Percentiles rank a stretch among this genome's conserved stretches.
These are phyloP conservation scores for Zostera marina DNA, from an alignment of 116 monocot genomes.

Conservation along the genomic window DNA sequence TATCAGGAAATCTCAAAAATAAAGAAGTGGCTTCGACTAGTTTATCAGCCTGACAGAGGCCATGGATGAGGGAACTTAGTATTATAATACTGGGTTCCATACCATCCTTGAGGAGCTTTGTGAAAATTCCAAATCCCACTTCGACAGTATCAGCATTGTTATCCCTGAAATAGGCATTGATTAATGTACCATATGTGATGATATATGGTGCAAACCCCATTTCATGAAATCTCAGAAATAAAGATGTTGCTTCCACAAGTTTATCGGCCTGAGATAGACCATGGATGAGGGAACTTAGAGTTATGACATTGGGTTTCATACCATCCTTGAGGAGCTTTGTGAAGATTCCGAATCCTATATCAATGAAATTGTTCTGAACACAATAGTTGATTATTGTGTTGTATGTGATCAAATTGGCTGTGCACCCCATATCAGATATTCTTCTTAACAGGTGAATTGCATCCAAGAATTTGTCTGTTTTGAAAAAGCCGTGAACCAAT, in stretches of 20 bases:
- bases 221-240: neutral
- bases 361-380: neutral
- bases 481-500: conserved; percentile 16
- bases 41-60: neutral
- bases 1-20: neutral
- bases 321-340: no score
- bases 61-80: neutral
- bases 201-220: neutral
- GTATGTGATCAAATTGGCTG: conserved; percentile 15
- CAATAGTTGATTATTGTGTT: neutral
- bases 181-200: no score
- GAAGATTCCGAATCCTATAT: conserved; percentile 2
- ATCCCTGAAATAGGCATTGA: no score
- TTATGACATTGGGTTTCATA: neutral
- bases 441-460: conserved; percentile 9
- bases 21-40: neutral
- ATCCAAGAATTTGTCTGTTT: conserved; percentile 1
- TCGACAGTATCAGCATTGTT: no score
- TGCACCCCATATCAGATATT: conserved; percentile 9
- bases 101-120: no score
- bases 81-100: neutral
- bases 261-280: neutral
- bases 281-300: neutral
- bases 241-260: neutral
- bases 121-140: no score